A percentile compares a stretch with the other conserved stretches of the same genome.
Evolutionary conservation across 1,284 basidiomycete genomes (phyloP).

Genomic region (Apiotrichum domesticum): DNA sequence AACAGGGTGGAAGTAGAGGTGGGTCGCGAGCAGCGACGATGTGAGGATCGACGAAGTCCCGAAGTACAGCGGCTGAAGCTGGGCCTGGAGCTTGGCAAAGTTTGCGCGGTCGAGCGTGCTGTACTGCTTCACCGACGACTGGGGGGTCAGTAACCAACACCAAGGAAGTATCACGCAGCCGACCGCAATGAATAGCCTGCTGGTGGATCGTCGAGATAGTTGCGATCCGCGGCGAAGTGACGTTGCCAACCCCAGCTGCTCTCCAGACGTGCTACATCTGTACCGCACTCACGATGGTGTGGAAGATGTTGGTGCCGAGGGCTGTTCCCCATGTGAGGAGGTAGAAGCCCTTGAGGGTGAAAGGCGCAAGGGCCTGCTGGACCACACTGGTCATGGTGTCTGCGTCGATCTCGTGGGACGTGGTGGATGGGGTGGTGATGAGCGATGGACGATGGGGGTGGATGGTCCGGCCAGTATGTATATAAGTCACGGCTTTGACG

Average conservation of each 20-base stretch:
- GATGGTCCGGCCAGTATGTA: too few species aligned
- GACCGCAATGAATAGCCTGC: not conserved
- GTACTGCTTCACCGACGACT: conserved; percentile 32
- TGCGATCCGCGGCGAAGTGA: too few species aligned
- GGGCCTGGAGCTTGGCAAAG: conserved; percentile 65
- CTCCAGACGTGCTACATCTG: not conserved
- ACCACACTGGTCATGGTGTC: conserved; percentile 21
- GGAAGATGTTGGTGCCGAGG: conserved; percentile 44
- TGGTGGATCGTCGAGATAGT: too few species aligned
- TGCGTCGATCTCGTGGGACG: not conserved
- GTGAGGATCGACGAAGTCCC: conserved; percentile 56
- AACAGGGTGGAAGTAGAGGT: conserved; percentile 60
- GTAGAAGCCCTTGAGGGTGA: conserved; percentile 46
- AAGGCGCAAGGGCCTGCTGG: conserved; percentile 37
- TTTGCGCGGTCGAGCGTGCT: conserved; percentile 51
- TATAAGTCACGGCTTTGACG: too few species aligned
- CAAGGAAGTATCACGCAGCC: not conserved
- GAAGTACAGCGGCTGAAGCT: conserved; percentile 70
- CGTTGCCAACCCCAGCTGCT: too few species aligned
- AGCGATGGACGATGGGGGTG: not conserved
- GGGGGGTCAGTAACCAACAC: not conserved
- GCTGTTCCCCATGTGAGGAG: conserved; percentile 46
- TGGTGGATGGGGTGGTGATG: not conserved
- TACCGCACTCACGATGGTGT: conserved; percentile 33
- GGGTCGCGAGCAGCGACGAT: conserved; percentile 56